Conservation (phyloP, 1,284 basidiomycete species). For the Boletus albobrunnescens region DNA sequence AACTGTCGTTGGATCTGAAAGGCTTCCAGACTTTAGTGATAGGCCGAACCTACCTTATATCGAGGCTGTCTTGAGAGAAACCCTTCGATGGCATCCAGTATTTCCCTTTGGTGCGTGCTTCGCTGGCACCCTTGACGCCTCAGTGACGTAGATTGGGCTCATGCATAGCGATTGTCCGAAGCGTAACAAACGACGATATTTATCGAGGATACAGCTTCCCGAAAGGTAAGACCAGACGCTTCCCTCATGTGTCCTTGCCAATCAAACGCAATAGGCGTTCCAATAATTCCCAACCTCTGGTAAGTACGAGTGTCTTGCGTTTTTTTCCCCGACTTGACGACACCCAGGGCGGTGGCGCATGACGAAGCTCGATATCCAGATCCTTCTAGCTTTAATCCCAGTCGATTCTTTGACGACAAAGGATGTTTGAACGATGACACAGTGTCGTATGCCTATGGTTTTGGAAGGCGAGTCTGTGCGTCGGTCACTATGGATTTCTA, state of each 20-base stretch:
- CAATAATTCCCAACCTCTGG: slow-evolving; percentile 9
- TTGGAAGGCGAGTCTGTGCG: slow-evolving; percentile 9
- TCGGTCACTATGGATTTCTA: neutral
- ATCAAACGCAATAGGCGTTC: slow-evolving; percentile 1
- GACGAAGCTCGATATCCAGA: slow-evolving; percentile 13
- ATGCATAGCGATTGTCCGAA: slow-evolving; percentile 6
- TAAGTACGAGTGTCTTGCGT: neutral
- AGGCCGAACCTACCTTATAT: slow-evolving; percentile 2
- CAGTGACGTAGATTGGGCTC: neutral
- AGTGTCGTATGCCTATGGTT: slow-evolving; percentile 11
- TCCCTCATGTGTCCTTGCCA: neutral
- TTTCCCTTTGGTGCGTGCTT: slow-evolving; percentile 10
- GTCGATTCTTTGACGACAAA: slow-evolving; percentile 9
- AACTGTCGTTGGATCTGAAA: slow-evolving; percentile 7
- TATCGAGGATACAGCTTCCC: slow-evolving; percentile 11
- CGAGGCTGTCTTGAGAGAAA: slow-evolving; percentile 6
- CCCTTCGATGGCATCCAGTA: slow-evolving; percentile 14
- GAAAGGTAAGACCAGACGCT: slow-evolving; percentile 2
- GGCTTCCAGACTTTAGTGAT: slow-evolving; percentile 9
- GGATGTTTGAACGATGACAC: slow-evolving; percentile 12
- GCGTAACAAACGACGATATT: slow-evolving; percentile 7
- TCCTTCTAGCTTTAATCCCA: slow-evolving; percentile 10
- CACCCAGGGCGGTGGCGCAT: slow-evolving; percentile 11
- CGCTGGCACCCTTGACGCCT: neutral
- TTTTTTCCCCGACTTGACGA: neutral